These are phyloP conservation scores for Taxillus chinensis DNA, from an alignment of 164 flowering plant species.

Conservation along the genomic window DNA sequence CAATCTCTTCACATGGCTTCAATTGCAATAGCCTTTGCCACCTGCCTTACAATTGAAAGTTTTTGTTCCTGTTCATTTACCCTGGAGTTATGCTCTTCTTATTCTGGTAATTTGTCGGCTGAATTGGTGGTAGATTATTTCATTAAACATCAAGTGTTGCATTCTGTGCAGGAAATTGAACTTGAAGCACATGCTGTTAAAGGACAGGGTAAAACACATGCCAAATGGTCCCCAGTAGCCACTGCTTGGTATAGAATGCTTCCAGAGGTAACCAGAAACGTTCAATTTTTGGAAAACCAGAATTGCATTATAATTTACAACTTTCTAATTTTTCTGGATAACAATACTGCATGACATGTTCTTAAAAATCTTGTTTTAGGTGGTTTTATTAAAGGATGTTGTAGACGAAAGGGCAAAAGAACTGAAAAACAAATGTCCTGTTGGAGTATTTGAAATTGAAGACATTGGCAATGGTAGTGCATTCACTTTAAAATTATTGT, in stretches of 20 bases:
- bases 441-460: slow-evolving; percentile 83
- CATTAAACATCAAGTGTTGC: neutral
- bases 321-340: no score
- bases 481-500: neutral
- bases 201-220: slow-evolving; percentile 88
- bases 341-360: neutral
- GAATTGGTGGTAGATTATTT: no score
- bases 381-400: slow-evolving; percentile 59
- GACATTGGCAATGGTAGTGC: slow-evolving; percentile 57
- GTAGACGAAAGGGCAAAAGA: slow-evolving; percentile 58
- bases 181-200: slow-evolving; percentile 96
- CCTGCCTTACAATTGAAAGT: no score
- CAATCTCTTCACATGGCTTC: no score
- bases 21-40: no score
- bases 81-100: no score
- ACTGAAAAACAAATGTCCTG: slow-evolving; percentile 66
- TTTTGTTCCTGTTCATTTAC: no score
- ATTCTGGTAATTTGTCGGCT: no score
- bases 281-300: no score
- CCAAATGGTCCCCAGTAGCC: slow-evolving; percentile 97
- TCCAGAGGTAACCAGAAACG: slow-evolving; percentile 64
- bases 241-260: slow-evolving; percentile 96
- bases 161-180: slow-evolving; percentile 68
- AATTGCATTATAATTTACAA: no score
- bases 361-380: slow-evolving; percentile 21